Percentiles rank a stretch among this genome's conserved stretches.
phyloP scores from a whole-genome alignment of 1,284 basidiomycete species.

The Tylopilus microsporus region DNA sequence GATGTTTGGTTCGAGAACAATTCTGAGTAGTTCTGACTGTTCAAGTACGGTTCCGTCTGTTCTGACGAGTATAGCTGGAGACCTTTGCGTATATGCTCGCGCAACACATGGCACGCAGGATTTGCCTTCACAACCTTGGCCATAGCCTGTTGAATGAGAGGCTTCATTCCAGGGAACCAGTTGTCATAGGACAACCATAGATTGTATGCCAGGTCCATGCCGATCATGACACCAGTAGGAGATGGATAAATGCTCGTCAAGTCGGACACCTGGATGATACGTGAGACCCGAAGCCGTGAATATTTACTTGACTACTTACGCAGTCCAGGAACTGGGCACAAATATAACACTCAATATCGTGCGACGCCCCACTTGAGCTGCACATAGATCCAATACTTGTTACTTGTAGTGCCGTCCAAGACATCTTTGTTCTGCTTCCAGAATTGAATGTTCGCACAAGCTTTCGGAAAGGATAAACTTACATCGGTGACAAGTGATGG shows the following conservation, averaged over 20 bases:
- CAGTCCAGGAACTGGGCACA: slow-evolving; percentile 98
- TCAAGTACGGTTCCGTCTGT: slow-evolving; percentile 98
- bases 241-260: slow-evolving; percentile 98
- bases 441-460: slow-evolving; percentile 3
- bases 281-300: slow-evolving; percentile 4
- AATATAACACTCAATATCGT: slow-evolving; percentile 96
- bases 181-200: slow-evolving; percentile 99
- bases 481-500: slow-evolving; percentile 95
- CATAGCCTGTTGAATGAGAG: slow-evolving; percentile 98
- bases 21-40: slow-evolving; percentile 97
- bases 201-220: slow-evolving; percentile 98
- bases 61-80: slow-evolving; percentile 98
- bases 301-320: slow-evolving; percentile 39
- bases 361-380: slow-evolving; percentile 98
- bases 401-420: slow-evolving; percentile 93
- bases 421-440: slow-evolving; percentile 78
- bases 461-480: slow-evolving; percentile 26
- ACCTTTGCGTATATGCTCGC: slow-evolving; percentile 98
- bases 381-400: slow-evolving; percentile 99
- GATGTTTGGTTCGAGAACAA: slow-evolving; percentile 98
- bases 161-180: slow-evolving; percentile 99
- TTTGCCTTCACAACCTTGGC: slow-evolving; percentile 99
- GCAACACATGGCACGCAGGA: slow-evolving; percentile 95
- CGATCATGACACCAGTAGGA: slow-evolving; percentile 97
- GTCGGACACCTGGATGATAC: slow-evolving; percentile 66